Percentiles rank a stretch among this genome's conserved stretches.
These are phyloP conservation scores for Syzygium jambos DNA, from an alignment of 345 rosid genomes.

Conservation along the genomic window DNA sequence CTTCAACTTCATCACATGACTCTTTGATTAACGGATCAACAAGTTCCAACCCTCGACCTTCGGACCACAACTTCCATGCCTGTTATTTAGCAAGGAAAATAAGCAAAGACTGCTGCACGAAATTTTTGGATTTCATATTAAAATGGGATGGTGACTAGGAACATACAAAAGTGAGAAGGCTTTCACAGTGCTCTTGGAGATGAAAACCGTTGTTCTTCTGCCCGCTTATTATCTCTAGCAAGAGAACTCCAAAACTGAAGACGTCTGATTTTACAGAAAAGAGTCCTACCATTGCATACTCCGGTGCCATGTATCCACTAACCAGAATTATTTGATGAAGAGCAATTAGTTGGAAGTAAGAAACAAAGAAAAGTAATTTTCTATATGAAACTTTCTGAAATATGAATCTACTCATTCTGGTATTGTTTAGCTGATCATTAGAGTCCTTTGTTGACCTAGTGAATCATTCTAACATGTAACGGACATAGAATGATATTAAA, in stretches of 20 bases:
- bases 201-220: not conserved
- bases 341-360: not conserved
- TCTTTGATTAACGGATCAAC: not conserved
- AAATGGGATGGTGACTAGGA: not conserved
- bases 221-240: not conserved
- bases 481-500: not conserved
- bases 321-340: not conserved
- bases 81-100: not conserved
- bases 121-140: accelerated
- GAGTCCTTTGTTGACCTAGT: not conserved
- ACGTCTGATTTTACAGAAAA: not conserved
- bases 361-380: no score
- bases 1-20: not conserved
- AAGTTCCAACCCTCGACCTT: not conserved
- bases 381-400: not conserved
- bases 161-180: not conserved
- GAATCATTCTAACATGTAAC: not conserved
- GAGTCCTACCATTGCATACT: conserved; percentile 7
- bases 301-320: conserved; percentile 28
- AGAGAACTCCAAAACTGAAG: not conserved
- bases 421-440: no score
- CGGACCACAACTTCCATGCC: not conserved
- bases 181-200: not conserved
- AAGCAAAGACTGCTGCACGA: accelerated
- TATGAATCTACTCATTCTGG: not conserved